These are phyloP conservation scores for Astrothelium macrocarpum DNA, from an alignment of 495 filamentous ascomycete species.

Conservation along the genomic window DNA sequence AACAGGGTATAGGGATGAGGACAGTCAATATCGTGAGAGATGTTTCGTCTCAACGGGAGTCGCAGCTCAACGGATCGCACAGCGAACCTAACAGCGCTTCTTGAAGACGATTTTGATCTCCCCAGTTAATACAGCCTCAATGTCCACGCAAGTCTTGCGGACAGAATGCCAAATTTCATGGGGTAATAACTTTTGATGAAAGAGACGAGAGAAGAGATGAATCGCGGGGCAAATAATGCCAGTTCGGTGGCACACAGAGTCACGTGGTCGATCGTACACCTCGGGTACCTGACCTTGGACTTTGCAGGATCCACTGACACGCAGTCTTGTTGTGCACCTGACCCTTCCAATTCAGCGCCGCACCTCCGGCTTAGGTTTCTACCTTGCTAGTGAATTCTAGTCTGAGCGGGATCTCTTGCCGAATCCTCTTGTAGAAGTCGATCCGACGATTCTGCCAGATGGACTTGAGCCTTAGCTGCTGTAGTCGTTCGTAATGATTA, in stretches of 20 bases:
- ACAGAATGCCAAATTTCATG: conserved; percentile 58
- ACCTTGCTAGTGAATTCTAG: neutral
- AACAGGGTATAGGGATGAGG: neutral
- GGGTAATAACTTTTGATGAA: conserved; percentile 51
- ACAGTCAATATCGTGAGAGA: neutral
- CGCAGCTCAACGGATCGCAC: conserved; percentile 14
- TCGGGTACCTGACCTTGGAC: neutral
- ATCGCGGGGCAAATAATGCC: neutral
- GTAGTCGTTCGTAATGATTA: neutral
- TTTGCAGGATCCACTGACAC: too few relatives aligned
- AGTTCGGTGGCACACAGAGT: neutral
- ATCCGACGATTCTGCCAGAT: neutral
- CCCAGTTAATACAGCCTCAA: conserved; percentile 60
- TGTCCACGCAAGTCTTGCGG: conserved; percentile 37
- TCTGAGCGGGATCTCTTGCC: neutral
- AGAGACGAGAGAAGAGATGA: conserved; percentile 11
- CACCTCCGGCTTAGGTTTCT: neutral
- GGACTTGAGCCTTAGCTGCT: neutral
- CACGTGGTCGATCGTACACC: neutral
- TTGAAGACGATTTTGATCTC: conserved; percentile 54
- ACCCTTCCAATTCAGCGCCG: neutral
- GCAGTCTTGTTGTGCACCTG: too few relatives aligned
- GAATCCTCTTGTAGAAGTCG: neutral
- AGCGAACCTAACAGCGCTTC: conserved; percentile 46
- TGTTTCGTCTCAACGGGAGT: conserved; percentile 38